phyloP scores from a whole-genome alignment of 1,284 basidiomycete species.

The Cutaneotrichosporon sp. region DNA sequence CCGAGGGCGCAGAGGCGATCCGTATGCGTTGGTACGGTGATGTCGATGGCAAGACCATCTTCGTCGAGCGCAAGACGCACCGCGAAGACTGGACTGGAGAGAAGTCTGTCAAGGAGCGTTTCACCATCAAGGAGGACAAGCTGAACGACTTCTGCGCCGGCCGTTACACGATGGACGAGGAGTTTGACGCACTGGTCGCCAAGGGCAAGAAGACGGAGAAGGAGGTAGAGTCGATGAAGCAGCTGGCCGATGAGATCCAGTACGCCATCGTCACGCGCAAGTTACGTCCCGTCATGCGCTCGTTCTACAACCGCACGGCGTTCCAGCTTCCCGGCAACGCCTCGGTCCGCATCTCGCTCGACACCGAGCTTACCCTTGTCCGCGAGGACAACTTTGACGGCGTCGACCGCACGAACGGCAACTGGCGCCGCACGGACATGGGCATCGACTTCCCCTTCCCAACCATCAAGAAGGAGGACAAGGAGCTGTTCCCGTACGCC shows the following conservation, averaged over 20 bases:
- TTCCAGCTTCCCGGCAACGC: constrained; percentile 99
- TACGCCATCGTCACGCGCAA: constrained; percentile 82
- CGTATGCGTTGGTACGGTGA: constrained; percentile 98
- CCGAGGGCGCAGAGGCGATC: constrained; percentile 95
- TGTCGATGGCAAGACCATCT: constrained; percentile 71
- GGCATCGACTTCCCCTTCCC: constrained; percentile 90
- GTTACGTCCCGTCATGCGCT: constrained; percentile 86
- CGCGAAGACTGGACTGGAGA: constrained; percentile 99
- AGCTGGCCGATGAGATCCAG: constrained; percentile 93
- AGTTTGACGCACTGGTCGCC: constrained; percentile 80
- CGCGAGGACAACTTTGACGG: constrained; percentile 98
- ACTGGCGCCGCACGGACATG: constrained; percentile 93
- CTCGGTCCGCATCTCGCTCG: constrained; percentile 93
- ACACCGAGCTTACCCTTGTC: constrained; percentile 90
- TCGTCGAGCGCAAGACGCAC: constrained; percentile 98
- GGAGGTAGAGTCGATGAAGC: constrained; percentile 92
- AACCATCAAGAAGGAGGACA: constrained; percentile 70
- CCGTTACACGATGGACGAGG: constrained; percentile 88
- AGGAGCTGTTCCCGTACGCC: constrained; percentile 86
- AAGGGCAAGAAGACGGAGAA: constrained; percentile 92
- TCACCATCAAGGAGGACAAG: constrained; percentile 91
- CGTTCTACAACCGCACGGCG: constrained; percentile 99
- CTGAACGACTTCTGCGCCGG: constrained; percentile 89
- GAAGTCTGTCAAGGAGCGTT: constrained; percentile 97
- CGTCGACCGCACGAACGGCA: constrained; percentile 65